Percentiles rank a stretch among this genome's conserved stretches.
Evolutionary conservation across 208 protist genomes (phyloP).

Genomic region (Leishmania tarentolae): DNA sequence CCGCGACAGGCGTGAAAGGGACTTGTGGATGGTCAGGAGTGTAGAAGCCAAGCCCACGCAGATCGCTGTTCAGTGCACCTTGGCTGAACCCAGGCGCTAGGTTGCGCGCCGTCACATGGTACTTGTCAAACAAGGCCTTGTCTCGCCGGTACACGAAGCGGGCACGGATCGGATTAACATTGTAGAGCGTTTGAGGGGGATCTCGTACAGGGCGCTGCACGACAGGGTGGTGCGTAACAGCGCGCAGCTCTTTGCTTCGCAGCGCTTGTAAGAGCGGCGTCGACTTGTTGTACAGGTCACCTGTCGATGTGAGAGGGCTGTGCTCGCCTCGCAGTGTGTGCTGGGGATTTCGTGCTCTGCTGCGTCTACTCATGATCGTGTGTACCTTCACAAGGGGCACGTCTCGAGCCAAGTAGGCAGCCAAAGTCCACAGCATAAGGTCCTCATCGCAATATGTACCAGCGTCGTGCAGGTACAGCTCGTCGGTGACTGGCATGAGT

Average conservation of each 20-base stretch:
- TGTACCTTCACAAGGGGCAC: slow-evolving; percentile 80
- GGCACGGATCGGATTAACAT: slow-evolving; percentile 65
- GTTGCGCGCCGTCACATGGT: slow-evolving; percentile 78
- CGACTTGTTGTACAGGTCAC: slow-evolving; percentile 58
- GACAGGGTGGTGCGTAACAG: slow-evolving; percentile 58
- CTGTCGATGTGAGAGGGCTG: slow-evolving; percentile 36
- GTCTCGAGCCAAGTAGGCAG: slow-evolving; percentile 77
- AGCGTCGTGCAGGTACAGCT: slow-evolving; percentile 82
- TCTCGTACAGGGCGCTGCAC: slow-evolving; percentile 62
- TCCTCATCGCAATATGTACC: slow-evolving; percentile 87
- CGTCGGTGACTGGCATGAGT: slow-evolving; percentile 71
- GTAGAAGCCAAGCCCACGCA: slow-evolving; percentile 83
- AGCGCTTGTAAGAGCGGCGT: slow-evolving; percentile 64
- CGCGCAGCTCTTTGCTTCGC: slow-evolving; percentile 67
- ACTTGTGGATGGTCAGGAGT: slow-evolving; percentile 88
- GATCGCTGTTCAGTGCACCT: slow-evolving; percentile 70
- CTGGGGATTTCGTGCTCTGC: slow-evolving; percentile 61
- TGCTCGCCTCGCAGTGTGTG: slow-evolving; percentile 69
- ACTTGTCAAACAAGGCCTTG: slow-evolving; percentile 89
- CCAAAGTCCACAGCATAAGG: slow-evolving; percentile 86
- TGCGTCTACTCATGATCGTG: slow-evolving; percentile 61
- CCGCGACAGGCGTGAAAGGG: slow-evolving; percentile 38
- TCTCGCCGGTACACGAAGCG: slow-evolving; percentile 87
- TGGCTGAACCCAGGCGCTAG: slow-evolving; percentile 83
- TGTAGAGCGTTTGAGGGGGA: slow-evolving; percentile 50